phyloP scores from a whole-genome alignment of 164 flowering plant species.

The Vitis amurensis region DNA sequence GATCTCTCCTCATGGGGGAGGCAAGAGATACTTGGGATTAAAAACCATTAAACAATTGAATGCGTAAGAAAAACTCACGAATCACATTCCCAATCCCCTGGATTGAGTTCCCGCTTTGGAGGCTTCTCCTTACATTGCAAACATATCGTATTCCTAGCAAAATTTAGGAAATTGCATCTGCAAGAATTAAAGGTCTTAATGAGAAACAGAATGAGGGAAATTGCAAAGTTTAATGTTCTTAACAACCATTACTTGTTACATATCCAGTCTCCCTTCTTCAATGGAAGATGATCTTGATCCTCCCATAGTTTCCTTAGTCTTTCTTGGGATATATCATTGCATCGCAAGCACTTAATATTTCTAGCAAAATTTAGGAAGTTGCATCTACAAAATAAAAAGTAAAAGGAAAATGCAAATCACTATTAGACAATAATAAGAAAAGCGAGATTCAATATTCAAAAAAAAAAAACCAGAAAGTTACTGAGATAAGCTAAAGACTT shows the following conservation, averaged over 20 bases:
- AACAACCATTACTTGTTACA: constrained; percentile 63
- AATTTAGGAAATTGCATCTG: constrained; percentile 90
- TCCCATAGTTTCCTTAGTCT: constrained; percentile 44
- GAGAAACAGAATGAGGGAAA: constrained; percentile 6
- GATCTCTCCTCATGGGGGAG: too few species aligned
- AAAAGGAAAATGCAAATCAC: neutral
- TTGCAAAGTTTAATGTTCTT: neutral
- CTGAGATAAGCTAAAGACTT: constrained; percentile 12
- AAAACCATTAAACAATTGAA: neutral
- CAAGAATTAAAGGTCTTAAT: constrained; percentile 9
- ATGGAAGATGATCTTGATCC: constrained; percentile 67
- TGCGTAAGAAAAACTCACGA: constrained; percentile 56
- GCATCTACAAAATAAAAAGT: constrained; percentile 50
- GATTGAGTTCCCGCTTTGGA: constrained; percentile 64
- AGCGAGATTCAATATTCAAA: neutral
- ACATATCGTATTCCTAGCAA: constrained; percentile 84
- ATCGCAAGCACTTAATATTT: constrained; percentile 77
- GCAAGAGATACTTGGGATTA: too few species aligned
- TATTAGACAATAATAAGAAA: neutral
- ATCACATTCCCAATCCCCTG: constrained; percentile 93
- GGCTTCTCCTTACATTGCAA: constrained; percentile 79
- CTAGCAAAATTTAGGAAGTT: constrained; percentile 77
- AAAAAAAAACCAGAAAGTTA: neutral
- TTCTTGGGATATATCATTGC: constrained; percentile 53
- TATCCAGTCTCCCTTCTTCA: constrained; percentile 95